Base-by-base conservation (phyloP, 352 stramenopile species). In the Pythium brachiatum region DNA sequence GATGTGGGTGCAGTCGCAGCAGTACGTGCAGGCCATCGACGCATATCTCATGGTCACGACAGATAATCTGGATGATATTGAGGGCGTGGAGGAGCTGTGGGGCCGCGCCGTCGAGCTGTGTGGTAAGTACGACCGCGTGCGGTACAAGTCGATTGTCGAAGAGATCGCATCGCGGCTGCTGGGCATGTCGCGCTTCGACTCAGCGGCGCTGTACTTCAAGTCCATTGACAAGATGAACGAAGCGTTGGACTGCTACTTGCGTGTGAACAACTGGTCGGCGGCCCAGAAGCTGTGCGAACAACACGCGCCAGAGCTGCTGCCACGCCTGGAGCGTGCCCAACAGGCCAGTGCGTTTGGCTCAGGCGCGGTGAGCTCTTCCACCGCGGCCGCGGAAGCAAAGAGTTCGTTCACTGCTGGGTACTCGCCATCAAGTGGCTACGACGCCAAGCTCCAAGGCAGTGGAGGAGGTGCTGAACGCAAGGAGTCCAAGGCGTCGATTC, bases 21-120 rank as follows among this genome's bases (percentile, higher is more conserved):
- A 98, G 60, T 98, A 92, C 57, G 80, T 88, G 3, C 83, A 95
- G 52, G 94, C 94, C 21, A 96, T 98, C 46, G 91, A 98, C 58
- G 89, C 88, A 13, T 98, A 98, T 66, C 55, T 98, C 50, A 90
- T 86, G 18, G 86, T 94, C 59, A 84, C 75, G 16, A 64, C 77
- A 12, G 81, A 94, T 21, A 86, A 92, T 43, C 68, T 92, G 25
- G 74, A 89, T 20, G 75, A 81, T 47, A 53, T 79, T 1, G 77
- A 80, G 12, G 93, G 90, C 20, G 60, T 97, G 9, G 88, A 97
- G 66, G 81, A 95, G 56, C 73, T 97, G 20, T 98, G 90, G 93
- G 79, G 79, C 9, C 77, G 83, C 3, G 94, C 92, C n/a, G 86
- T 98, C 27, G 83, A 96, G 52, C 68, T 98, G 2, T 94, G 89